Conservation (phyloP, 306 rosid genomes). For the Chamaecrista fasciculata region DNA sequence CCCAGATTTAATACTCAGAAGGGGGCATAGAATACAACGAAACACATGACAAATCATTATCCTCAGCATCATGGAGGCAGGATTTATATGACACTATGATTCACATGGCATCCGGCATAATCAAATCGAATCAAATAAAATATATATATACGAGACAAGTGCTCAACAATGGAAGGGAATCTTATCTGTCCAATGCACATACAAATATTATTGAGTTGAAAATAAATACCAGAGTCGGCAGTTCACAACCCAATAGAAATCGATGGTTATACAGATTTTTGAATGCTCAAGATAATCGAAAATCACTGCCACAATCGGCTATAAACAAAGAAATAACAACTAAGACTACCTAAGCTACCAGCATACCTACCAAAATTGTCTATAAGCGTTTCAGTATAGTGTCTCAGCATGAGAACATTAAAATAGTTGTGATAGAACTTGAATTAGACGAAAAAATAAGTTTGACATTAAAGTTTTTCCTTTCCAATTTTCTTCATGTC, state of each 20-base stretch:
- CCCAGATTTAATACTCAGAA: background rate
- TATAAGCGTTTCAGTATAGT: conserved; percentile 25
- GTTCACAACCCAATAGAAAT: conserved; percentile 19
- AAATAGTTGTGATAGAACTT: conserved; percentile 36
- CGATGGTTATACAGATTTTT: conserved; percentile 36
- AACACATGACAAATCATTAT: background rate
- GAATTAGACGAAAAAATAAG: conserved; percentile 25
- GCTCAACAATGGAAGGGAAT: background rate
- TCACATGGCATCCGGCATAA: background rate
- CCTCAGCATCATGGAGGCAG: background rate
- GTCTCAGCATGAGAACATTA: conserved; percentile 28
- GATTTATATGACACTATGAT: background rate
- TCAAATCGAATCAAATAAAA: background rate
- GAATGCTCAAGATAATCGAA: conserved; percentile 4
- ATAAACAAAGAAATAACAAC: conserved; percentile 35
- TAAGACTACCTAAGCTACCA: conserved; percentile 32
- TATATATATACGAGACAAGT: background rate
- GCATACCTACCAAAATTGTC: conserved; percentile 45
- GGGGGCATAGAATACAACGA: background rate
- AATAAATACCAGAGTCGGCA: background rate
- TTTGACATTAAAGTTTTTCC: conserved; percentile 25
- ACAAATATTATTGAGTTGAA: background rate
- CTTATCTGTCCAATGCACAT: background rate
- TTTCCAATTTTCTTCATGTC: conserved; percentile 31
- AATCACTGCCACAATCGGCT: conserved; percentile 30